Percentiles rank a stretch among this genome's conserved stretches.
Evolutionary conservation across 78 protist genomes (phyloP).

Genomic region (Dictyostelium intermedium): DNA sequence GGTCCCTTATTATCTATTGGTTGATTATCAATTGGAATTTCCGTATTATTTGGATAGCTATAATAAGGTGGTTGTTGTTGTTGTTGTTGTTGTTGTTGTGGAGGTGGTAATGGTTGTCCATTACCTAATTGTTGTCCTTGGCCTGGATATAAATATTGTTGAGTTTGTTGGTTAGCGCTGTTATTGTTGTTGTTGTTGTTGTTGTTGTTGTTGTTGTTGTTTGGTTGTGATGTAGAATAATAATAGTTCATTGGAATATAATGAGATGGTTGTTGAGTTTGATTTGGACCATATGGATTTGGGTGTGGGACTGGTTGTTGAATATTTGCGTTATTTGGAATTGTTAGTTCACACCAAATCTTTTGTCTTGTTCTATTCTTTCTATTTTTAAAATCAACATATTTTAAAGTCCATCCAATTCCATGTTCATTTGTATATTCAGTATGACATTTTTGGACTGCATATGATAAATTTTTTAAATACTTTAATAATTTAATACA

Average conservation of each 20-base stretch:
- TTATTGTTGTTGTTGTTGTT: not conserved
- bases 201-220: not conserved
- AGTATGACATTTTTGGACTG: constrained; percentile 29
- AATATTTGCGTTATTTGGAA: constrained; percentile 5
- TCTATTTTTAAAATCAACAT: constrained; percentile 64
- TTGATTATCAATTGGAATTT: constrained; percentile 13
- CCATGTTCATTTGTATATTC: constrained; percentile 19
- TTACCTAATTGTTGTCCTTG: constrained; percentile 8
- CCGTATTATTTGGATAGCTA: not conserved
- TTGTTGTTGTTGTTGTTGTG: not conserved
- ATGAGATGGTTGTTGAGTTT: not conserved
- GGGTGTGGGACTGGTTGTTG: constrained; percentile 25
- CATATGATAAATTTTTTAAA: constrained; percentile 38
- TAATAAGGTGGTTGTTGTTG: not conserved
- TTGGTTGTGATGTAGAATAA: not conserved
- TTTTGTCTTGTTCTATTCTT: constrained; percentile 35
- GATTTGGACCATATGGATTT: not conserved
- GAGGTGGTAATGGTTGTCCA: not conserved
- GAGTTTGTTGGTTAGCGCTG: not conserved
- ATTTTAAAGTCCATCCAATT: constrained; percentile 24
- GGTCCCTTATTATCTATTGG: not conserved
- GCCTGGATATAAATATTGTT: not conserved
- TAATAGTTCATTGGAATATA: constrained; percentile 68
- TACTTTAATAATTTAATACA: constrained; percentile 8
- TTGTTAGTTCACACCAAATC: constrained; percentile 60